Base-by-base conservation (phyloP, 2,329 filamentous ascomycete genomes). In the Clonostachys solani region DNA sequence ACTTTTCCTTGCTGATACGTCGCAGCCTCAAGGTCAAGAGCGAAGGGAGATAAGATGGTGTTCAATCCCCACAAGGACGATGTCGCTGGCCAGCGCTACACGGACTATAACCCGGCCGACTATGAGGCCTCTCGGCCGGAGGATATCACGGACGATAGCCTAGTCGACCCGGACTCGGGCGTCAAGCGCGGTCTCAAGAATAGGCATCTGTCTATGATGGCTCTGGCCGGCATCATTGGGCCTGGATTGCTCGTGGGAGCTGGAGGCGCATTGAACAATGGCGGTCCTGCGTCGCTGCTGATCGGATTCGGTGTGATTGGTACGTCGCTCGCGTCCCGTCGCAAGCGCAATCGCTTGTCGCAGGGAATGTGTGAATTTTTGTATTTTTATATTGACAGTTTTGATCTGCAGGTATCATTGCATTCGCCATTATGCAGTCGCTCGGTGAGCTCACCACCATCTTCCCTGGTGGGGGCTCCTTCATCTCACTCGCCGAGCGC, bases 361-460 rank as follows among this genome's bases (percentile, higher is more conserved):
- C 43, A 34, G 9, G 43, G 4, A 23, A 9, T 1, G 33, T 17
- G n/a, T 17, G 29, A 3, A 10, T 15, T n/a, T 29, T 15, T 44
- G 15, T 8, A 8, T 13, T 16, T 15, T 29, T 43, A 16, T 29
- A 43, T 36, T 33, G 40, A 42, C 12, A 40, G 18, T n/a, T 8
- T 36, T 8, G n/a, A 41, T 34, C 40, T 42, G 40, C 18, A 69
- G 66, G 66, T 45, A 75, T 89, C 51, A 80, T 90, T 49, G 85
- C 86, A 3, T 77, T 74, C 51, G 75, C 72, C 54, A 78, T 86
- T 53, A 89, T 87, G 80, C 86, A 89, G 69, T 85, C 81, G 5
- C 68, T 91, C 7, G 87, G 87, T 17, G 87, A 91, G 61, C 69
- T 90, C 56, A 87, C 86, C 4, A 89, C 86, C 7, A 66, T 89